These are phyloP conservation scores for Daucus carota DNA, from an alignment of 129 eudicot species.

Conservation along the genomic window DNA sequence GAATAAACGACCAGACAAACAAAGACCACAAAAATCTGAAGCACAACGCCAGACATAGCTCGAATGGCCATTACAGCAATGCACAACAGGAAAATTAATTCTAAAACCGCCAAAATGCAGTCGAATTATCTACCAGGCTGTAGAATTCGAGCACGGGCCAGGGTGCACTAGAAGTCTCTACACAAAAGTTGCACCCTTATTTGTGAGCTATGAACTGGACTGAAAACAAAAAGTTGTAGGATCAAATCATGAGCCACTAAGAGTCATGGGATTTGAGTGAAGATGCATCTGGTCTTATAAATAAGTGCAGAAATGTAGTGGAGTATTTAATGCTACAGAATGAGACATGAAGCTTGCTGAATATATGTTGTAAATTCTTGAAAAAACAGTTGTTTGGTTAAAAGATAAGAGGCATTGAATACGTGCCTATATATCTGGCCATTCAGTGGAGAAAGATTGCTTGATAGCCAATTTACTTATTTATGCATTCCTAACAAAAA, in stretches of 20 bases:
- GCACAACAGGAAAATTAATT: not conserved
- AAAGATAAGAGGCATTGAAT: constrained; percentile 20
- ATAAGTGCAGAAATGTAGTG: not conserved
- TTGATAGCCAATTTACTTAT: too few relatives aligned
- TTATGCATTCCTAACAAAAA: too few relatives aligned
- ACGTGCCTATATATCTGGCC: not conserved
- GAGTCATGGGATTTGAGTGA: not conserved
- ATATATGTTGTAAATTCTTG: constrained; percentile 15
- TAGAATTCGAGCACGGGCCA: not conserved
- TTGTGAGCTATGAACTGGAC: not conserved
- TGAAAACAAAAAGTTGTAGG: not conserved
- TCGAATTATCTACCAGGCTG: not conserved
- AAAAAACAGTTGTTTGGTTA: constrained; percentile 13
- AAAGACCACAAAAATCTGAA: constrained; percentile 17
- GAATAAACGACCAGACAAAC: constrained; percentile 21
- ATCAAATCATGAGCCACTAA: not conserved
- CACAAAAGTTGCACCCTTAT: constrained; percentile 2
- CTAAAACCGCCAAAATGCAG: not conserved
- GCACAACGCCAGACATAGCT: constrained; percentile 10
- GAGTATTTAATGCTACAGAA: not conserved
- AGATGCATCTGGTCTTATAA: not conserved
- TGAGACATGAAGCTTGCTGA: constrained; percentile 6
- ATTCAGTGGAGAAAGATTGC: too few relatives aligned
- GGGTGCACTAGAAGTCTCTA: not conserved
- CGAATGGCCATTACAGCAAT: constrained; percentile 19